Evolutionary conservation across 1,139 yeast species (phyloP), one percentile per base, ranked within the genome.

Genomic region (Ogataea hybrid): DNA sequence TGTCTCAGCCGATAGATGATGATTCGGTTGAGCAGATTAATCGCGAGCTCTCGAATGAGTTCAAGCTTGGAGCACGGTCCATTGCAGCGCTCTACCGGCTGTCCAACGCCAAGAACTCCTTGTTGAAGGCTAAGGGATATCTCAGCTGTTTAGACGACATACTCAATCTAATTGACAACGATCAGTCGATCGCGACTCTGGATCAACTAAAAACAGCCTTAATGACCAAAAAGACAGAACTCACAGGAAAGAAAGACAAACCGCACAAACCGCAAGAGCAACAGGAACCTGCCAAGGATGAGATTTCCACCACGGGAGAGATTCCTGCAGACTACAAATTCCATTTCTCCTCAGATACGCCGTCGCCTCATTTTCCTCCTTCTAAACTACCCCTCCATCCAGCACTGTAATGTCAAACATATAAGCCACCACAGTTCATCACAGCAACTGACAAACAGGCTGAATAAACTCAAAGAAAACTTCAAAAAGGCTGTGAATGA

Each of bases 11-110:
- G 2, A 65, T 75, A 17, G 65, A 63, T 34, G 74, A 75, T 35
- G 68, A 66, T 4, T 61, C 77, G 3, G 57, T 75, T 1, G 63
- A 64, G 25, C 74, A 71, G 32, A 56, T 77, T 27, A 71, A 70
- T 48, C 59, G 58, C 25, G 79, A 77, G 34, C 50, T 70, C 6
- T 70, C 78, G 22, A 57, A 64, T 1, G 84, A 79, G 51, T 81
- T 81, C 61, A 75, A 81, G 42, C 66, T 68, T 41, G 86, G 86
- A 8, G 86, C 86, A 23, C 71, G 77, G 44, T 75, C 84, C 3
- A 83, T 81, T 31, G 83, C 86, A 3, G 70, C 81, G 1, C 63
- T 81, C 9, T 81, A 80, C 53, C 65, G 84, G 40, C 57, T 77
- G 8, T 71, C 83, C 14, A 71, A 73, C 43, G 68, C 70, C 35